Percentiles rank a stretch among this genome's conserved stretches.
These are phyloP conservation scores for Nymphaea colorata DNA, from an alignment of 164 flowering plant genomes.

Conservation along the genomic window DNA sequence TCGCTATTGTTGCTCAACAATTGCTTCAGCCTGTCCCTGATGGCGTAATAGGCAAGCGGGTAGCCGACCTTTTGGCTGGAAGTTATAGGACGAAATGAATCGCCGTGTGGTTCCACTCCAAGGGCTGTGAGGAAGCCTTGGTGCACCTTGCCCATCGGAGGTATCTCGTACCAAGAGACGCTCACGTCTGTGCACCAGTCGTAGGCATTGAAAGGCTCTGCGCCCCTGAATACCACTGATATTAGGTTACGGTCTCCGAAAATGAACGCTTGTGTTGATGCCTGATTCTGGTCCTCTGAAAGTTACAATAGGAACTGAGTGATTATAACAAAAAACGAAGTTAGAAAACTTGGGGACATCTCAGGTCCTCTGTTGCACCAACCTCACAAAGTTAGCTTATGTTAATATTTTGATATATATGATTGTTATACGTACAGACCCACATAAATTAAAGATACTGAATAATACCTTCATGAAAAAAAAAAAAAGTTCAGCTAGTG, in stretches of 20 bases:
- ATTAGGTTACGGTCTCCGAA: constrained; percentile 26
- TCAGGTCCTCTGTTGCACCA: too few species aligned
- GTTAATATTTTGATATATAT: too few species aligned
- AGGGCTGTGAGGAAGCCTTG: constrained; percentile 60
- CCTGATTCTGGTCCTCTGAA: constrained; percentile 29
- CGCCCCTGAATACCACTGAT: constrained; percentile 58
- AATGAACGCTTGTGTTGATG: constrained; percentile 49
- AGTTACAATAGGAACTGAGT: not conserved
- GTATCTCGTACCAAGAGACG: constrained; percentile 54
- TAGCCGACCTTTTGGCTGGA: not conserved
- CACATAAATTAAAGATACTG: too few species aligned
- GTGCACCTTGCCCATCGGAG: constrained; percentile 41
- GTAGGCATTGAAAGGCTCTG: constrained; percentile 45
- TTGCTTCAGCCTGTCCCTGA: constrained; percentile 36
- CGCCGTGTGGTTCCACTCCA: constrained; percentile 35
- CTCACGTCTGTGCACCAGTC: constrained; percentile 49
- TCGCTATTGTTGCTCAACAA: constrained; percentile 18
- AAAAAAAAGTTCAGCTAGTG: too few species aligned
- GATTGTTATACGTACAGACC: too few species aligned
- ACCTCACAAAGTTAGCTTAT: too few species aligned
- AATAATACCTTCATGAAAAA: too few species aligned
- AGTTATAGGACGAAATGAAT: not conserved
- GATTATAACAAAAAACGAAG: too few species aligned
- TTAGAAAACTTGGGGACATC: too few species aligned
- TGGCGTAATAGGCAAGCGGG: constrained; percentile 40